Conservation (phyloP, 495 filamentous ascomycete species). For the Terfezia boudieri region DNA sequence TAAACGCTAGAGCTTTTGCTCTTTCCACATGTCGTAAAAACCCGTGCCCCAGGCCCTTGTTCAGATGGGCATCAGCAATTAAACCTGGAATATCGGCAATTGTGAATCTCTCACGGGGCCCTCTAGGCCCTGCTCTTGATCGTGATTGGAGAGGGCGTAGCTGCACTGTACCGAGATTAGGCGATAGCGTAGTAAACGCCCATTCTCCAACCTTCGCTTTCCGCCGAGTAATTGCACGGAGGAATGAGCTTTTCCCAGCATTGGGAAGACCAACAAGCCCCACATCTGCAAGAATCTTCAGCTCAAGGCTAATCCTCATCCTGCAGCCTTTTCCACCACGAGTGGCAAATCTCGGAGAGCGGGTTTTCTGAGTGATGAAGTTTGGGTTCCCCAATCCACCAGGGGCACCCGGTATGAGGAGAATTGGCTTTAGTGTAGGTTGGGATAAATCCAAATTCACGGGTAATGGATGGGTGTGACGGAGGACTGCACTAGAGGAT, state of each 20-base stretch:
- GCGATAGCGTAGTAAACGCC: slow-evolving; percentile 89
- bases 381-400: slow-evolving; percentile 89
- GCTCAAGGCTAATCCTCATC: slow-evolving; percentile 64
- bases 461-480: slow-evolving; percentile 25
- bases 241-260: slow-evolving; percentile 82
- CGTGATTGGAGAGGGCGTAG: slow-evolving; percentile 39
- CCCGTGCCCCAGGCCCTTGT: slow-evolving; percentile 73
- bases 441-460: slow-evolving; percentile 62
- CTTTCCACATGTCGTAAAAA: slow-evolving; percentile 91
- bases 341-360: slow-evolving; percentile 66
- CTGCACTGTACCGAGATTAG: slow-evolving; percentile 86
- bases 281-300: slow-evolving; percentile 87
- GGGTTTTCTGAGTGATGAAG: slow-evolving; percentile 46
- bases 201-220: slow-evolving; percentile 76
- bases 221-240: slow-evolving; percentile 66
- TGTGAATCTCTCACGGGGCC: slow-evolving; percentile 49
- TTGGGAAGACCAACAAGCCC: slow-evolving; percentile 89
- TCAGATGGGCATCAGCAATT: slow-evolving; percentile 72
- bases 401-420: slow-evolving; percentile 75
- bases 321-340: slow-evolving; percentile 58
- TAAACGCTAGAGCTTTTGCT: slow-evolving; percentile 77
- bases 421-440: slow-evolving; percentile 58
- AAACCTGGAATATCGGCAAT: slow-evolving; percentile 92
- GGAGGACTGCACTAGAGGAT: slow-evolving; percentile 18
- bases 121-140: slow-evolving; percentile 13